Evolutionary conservation across 1,139 yeast species (phyloP).

Genomic region (Zygosaccharomyces pseudobailii): DNA sequence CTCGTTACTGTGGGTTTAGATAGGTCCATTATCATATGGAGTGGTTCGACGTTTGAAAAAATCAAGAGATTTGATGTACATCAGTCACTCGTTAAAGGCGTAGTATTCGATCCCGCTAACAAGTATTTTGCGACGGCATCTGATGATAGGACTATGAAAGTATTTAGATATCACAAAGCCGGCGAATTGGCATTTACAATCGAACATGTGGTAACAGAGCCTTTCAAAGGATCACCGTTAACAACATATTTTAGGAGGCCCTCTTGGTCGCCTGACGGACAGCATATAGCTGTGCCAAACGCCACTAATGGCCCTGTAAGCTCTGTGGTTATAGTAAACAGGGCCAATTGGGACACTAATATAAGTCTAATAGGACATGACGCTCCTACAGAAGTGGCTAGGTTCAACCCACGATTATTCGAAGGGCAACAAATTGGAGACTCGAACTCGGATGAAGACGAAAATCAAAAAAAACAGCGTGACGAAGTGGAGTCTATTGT

Average conservation of each 20-base stretch:
- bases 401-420: slow-evolving; percentile 75
- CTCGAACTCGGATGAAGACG: slow-evolving; percentile 10
- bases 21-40: slow-evolving; percentile 89
- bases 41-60: slow-evolving; percentile 85
- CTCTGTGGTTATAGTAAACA: slow-evolving; percentile 76
- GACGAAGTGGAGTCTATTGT: slow-evolving; percentile 43
- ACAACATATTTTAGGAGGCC: slow-evolving; percentile 88
- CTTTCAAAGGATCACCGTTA: slow-evolving; percentile 83
- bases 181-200: slow-evolving; percentile 76
- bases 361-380: slow-evolving; percentile 91
- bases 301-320: slow-evolving; percentile 97
- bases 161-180: slow-evolving; percentile 79
- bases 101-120: slow-evolving; percentile 95
- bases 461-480: slow-evolving; percentile 25
- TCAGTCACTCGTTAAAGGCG: slow-evolving; percentile 93
- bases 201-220: slow-evolving; percentile 77
- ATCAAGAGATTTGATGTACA: slow-evolving; percentile 87
- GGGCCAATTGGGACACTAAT: slow-evolving; percentile 93
- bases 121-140: slow-evolving; percentile 96
- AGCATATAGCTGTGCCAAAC: slow-evolving; percentile 91
- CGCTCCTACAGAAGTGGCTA: slow-evolving; percentile 91
- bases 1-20: slow-evolving; percentile 93
- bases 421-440: slow-evolving; percentile 21
- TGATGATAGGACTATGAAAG: slow-evolving; percentile 86
- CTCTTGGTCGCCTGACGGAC: slow-evolving; percentile 99